phyloP scores from a whole-genome alignment of 306 rosid genomes.

The Lathyrus tuberosus region DNA sequence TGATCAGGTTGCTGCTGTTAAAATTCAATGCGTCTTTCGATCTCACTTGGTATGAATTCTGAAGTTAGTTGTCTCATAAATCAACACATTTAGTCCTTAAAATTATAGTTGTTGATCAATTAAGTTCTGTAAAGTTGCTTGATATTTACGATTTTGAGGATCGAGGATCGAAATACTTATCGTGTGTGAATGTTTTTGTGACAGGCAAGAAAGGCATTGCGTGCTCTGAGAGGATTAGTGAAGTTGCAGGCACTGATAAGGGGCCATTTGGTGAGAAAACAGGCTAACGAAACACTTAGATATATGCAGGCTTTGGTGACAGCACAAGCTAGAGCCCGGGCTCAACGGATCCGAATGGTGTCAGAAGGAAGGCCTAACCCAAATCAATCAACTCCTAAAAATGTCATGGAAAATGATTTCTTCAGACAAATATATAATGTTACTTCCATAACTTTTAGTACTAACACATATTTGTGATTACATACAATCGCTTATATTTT shows the following conservation, averaged over 20 bases:
- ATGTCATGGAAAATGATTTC: conserved; percentile 51
- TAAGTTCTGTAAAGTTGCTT: background rate
- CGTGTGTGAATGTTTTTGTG: conserved; percentile 28
- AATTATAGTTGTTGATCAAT: background rate
- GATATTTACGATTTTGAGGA: background rate
- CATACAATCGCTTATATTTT: background rate
- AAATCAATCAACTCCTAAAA: conserved; percentile 51
- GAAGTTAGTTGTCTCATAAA: background rate
- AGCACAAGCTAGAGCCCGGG: conserved; percentile 88
- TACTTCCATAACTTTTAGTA: conserved; percentile 41
- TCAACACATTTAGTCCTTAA: background rate
- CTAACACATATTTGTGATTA: background rate
- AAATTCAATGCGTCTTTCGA: conserved; percentile 79
- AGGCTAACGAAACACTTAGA: conserved; percentile 72
- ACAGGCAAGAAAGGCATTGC: conserved; percentile 89
- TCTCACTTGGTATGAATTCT: conserved; percentile 64
- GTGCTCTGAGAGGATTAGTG: conserved; percentile 84
- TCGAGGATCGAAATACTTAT: background rate
- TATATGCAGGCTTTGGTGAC: conserved; percentile 94
- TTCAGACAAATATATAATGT: conserved; percentile 58
- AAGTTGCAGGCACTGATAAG: conserved; percentile 91
- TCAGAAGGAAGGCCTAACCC: conserved; percentile 53
- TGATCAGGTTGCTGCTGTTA: conserved; percentile 74
- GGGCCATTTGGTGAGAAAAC: conserved; percentile 90
- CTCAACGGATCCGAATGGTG: conserved; percentile 64